phyloP scores from a whole-genome alignment of 805 yeast species.

The Aciculoconidium aculeatum region DNA sequence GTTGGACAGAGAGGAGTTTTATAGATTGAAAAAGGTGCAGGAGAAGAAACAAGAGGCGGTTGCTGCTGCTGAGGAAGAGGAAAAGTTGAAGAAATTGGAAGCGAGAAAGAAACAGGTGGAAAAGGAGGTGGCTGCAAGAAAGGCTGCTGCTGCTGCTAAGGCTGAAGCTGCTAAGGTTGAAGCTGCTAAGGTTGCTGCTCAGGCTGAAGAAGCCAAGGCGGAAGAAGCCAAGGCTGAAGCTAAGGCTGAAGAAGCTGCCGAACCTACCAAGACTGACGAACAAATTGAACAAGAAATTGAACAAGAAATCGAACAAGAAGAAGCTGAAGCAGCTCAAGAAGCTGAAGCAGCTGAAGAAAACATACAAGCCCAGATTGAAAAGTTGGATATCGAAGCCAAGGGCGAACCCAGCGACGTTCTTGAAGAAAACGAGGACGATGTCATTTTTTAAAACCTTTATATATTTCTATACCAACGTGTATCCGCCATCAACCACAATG shows the following conservation, averaged over 20 bases:
- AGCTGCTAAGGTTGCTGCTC: slow-evolving; percentile 7
- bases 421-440: slow-evolving; percentile 41
- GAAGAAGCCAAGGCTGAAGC: too few relatives aligned
- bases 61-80: slow-evolving; percentile 58
- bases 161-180: slow-evolving; percentile 7
- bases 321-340: slow-evolving; percentile 5
- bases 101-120: slow-evolving; percentile 8
- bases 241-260: too few relatives aligned
- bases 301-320: too few relatives aligned
- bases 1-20: slow-evolving; percentile 96
- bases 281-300: slow-evolving; percentile 1
- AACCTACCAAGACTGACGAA: slow-evolving; percentile 3
- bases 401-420: slow-evolving; percentile 22
- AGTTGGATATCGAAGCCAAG: slow-evolving; percentile 16
- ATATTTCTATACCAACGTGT: slow-evolving; percentile 11
- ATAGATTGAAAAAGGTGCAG: slow-evolving; percentile 92
- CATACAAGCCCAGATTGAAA: slow-evolving; percentile 23
- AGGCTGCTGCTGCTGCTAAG: slow-evolving; percentile 18
- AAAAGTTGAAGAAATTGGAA: slow-evolving; percentile 15
- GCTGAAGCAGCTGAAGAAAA: slow-evolving; percentile 13
- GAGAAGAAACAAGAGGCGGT: slow-evolving; percentile 84
- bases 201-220: slow-evolving; percentile 8
- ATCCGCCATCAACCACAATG: slow-evolving; percentile 43
- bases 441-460: slow-evolving; percentile 25
- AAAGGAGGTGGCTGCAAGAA: slow-evolving; percentile 16